phyloP scores from a whole-genome alignment of 371 early-diverging fungal species.

The Nematocida ironsii region DNA sequence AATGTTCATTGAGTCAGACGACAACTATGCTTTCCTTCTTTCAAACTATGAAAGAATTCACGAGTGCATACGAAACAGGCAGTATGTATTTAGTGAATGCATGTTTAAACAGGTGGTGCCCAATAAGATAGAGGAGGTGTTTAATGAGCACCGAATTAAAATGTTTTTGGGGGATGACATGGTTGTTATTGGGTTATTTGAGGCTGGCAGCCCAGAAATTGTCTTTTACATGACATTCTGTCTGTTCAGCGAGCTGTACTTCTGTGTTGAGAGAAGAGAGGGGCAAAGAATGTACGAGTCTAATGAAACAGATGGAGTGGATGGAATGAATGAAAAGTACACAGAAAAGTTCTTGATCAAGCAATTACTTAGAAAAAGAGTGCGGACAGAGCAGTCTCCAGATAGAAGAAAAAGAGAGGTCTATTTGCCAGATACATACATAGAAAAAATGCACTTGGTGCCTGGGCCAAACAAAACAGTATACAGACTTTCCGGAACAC shows the following conservation, averaged over 20 bases:
- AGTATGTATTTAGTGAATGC: slow-evolving; percentile 54
- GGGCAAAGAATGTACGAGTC: not conserved
- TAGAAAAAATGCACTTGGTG: slow-evolving; percentile 73
- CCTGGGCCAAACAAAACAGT: slow-evolving; percentile 82
- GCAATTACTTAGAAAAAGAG: slow-evolving; percentile 66
- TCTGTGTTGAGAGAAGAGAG: slow-evolving; percentile 39
- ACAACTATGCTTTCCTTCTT: slow-evolving; percentile 47
- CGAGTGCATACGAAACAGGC: slow-evolving; percentile 12
- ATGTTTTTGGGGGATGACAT: slow-evolving; percentile 43
- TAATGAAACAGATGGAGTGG: slow-evolving; percentile 53
- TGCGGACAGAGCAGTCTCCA: slow-evolving; percentile 51
- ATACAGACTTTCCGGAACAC: slow-evolving; percentile 76
- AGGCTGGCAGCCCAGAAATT: not conserved
- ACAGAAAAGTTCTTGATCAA: slow-evolving; percentile 63
- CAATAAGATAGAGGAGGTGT: slow-evolving; percentile 33
- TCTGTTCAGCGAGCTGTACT: slow-evolving; percentile 58
- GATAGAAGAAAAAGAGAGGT: slow-evolving; percentile 54
- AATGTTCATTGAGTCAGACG: slow-evolving; percentile 38
- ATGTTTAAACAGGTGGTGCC: slow-evolving; percentile 7
- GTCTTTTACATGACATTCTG: slow-evolving; percentile 40
- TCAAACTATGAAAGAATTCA: slow-evolving; percentile 34
- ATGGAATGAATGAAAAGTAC: slow-evolving; percentile 17
- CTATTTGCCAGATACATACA: slow-evolving; percentile 70
- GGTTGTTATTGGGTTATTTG: slow-evolving; percentile 42
- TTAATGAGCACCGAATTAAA: slow-evolving; percentile 15